Evolutionary conservation across 1,284 basidiomycete genomes (phyloP).

Genomic region (Ceratobasidium sp.): DNA sequence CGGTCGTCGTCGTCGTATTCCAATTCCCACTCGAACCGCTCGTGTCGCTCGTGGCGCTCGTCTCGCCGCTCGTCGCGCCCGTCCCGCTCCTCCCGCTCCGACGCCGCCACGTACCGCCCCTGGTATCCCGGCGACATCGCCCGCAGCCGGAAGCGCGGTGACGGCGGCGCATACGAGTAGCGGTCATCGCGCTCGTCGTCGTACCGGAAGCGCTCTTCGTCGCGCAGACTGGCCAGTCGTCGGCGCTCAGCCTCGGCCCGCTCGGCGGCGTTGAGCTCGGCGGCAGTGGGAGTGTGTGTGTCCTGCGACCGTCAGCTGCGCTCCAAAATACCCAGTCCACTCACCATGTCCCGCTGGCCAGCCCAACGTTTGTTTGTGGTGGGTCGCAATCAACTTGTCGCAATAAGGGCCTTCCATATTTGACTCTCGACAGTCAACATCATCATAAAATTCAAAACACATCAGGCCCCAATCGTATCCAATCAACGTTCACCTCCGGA

Average conservation of each 20-base stretch:
- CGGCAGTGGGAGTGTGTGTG: constrained; percentile 13
- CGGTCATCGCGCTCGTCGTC: constrained; percentile 17
- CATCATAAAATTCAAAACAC: constrained; percentile 37
- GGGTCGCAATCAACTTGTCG: constrained; percentile 1
- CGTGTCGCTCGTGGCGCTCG: constrained; percentile 7
- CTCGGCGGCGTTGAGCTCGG: constrained; percentile 33
- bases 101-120: background rate
- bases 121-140: constrained; percentile 12
- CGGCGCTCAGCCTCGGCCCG: constrained; percentile 33
- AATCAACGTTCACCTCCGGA: no score
- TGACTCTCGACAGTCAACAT: constrained; percentile 36
- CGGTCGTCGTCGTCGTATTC: constrained; percentile 9
- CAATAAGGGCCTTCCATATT: constrained; percentile 37
- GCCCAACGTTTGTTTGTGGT: no score
- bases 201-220: background rate
- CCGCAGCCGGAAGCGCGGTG: constrained; percentile 31
- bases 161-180: background rate
- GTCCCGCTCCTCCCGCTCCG: no score
- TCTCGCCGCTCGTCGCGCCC: no score
- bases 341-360: background rate
- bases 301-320: background rate
- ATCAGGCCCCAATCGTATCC: constrained; percentile 23
- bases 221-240: background rate
- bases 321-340: background rate
- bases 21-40: background rate